Evolutionary conservation across 164 flowering plant species (phyloP).

Genomic region (Taxillus chinensis): DNA sequence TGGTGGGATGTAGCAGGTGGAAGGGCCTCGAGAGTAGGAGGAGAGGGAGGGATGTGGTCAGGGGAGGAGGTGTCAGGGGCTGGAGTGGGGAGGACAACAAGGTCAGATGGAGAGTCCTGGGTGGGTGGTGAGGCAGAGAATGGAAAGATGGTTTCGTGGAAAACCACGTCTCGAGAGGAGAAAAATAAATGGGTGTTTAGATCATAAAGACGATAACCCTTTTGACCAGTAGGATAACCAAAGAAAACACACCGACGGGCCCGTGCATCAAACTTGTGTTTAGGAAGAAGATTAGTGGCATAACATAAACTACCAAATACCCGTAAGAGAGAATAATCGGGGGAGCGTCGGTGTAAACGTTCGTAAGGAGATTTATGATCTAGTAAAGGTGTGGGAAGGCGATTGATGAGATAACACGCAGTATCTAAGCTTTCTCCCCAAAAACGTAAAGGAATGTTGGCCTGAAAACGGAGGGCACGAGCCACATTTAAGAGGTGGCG

Average conservation of each 20-base stretch:
- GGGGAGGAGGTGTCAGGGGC: no score
- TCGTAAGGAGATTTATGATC: neutral
- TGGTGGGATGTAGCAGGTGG: no score
- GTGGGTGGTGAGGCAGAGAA: no score
- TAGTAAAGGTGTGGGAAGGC: neutral
- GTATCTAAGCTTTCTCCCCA: slow-evolving; percentile 9
- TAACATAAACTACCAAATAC: neutral
- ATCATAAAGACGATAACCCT: slow-evolving; percentile 9
- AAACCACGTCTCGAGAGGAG: slow-evolving; percentile 1
- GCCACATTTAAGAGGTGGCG: slow-evolving; percentile 8
- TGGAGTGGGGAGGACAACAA: no score
- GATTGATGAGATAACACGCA: slow-evolving; percentile 1
- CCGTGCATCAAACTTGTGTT: neutral
- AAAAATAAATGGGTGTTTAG: neutral
- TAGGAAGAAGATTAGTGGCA: slow-evolving; percentile 1
- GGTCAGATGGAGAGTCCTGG: no score
- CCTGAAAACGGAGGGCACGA: slow-evolving; percentile 5
- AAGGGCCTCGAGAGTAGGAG: no score
- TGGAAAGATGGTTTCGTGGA: neutral
- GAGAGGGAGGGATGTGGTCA: no score
- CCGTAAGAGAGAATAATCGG: neutral
- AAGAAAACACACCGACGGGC: slow-evolving; percentile 2
- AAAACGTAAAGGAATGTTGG: slow-evolving; percentile 3
- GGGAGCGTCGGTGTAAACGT: neutral
- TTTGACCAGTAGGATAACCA: slow-evolving; percentile 7